Base-by-base conservation (phyloP, 768 basidiomycete genomes). In the Butyriboletus loyo region DNA sequence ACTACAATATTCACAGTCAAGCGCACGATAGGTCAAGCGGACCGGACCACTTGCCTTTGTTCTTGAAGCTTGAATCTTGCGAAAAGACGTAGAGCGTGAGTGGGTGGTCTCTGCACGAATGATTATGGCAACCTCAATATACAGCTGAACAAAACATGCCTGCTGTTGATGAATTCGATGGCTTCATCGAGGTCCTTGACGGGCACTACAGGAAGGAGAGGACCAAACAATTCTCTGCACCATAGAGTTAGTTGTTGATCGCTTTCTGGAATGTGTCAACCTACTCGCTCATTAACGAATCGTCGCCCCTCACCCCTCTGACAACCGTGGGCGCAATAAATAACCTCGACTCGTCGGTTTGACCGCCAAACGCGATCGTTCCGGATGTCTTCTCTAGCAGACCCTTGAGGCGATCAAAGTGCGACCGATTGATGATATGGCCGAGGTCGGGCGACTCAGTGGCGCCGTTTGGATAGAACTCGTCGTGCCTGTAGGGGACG, bases 11-110 rank as follows among this genome's bases (percentile, higher is more conserved):
- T 55, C 35, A 32, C 1, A 1, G 38, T 60, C 35, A 49, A 41
- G 22, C 27, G 3, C 24, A 4, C 25, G 17, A 27, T 11, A 7
- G 21, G 14, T 31, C 25, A 44, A 13, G 34, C 24, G 9, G 13
- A 46, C 40, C 3, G 1, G 10, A 19, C 5, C 25, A 52, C 68
- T 24, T 48, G 84, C 88, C 81, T 68, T 85, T 85, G 22, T 74
- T 66, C 69, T 88, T 87, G 62, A 85, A 75, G 19, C 68, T 68
- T 1, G 73, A 52, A 56, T 85, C 79, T 53, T 79, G 72, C 2
- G 87, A 77, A 70, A 94, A 94, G 32, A 89, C 81, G 60, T 93
- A 92, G 9, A 93, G 68, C 2, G 84, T 79, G 17, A 94, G 77
- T 5, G 92, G 89, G 52, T 87, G 79, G 35, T 86, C 86, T 32